Evolutionary conservation across 805 yeast species (phyloP), one percentile per base, ranked within the genome.

Genomic region (Tetrapisispora arboricola): DNA sequence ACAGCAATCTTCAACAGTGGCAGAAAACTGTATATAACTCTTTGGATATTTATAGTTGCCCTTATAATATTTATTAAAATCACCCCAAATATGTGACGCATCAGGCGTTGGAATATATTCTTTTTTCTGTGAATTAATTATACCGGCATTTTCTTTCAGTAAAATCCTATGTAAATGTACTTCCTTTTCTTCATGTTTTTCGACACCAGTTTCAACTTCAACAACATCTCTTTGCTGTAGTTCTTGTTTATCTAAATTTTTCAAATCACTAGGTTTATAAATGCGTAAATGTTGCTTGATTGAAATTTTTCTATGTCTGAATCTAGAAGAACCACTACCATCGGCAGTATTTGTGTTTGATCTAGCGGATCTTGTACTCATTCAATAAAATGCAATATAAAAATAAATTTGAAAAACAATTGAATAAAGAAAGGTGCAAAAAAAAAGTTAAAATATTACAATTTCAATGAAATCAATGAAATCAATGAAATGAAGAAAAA

Each of bases 171-270:
- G 95, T 47, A 92, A 70, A 73, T 92, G 98, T 32, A 84, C 92
- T 61, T 92, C 98, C 52, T 86, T 95, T 63, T 92, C 98, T 63
- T 92, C 98, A 50, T 84, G 86, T 60, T 92, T 92, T 56, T 92
- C 98, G 32, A 92, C 98, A 64, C 98, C 98, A 6, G 97, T 90
- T 54, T 92, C 98, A 33, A 92, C 75, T 46, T 86, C 85, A 53
- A 85, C 86, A 24, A 84, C 64, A 48, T 90, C 96, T 32, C 97
- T 76, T 59, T 83, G 94, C 51, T 79, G 56, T 36, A 58, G 35
- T 40, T 57, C 64, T 31, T 55, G 55, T 36, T 78, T 74, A 47
- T 87, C 95, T 34, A 80, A 58, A 48, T 83, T 83, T 1, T 95
- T 90, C 38, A 90, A 65, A 53, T 90, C 96, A 42, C 70, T 67